A percentile compares a stretch with the other conserved stretches of the same genome.
Evolutionary conservation across 2,329 filamentous ascomycete species (phyloP).

Genomic region (Calonectria pseudoreteaudii): DNA sequence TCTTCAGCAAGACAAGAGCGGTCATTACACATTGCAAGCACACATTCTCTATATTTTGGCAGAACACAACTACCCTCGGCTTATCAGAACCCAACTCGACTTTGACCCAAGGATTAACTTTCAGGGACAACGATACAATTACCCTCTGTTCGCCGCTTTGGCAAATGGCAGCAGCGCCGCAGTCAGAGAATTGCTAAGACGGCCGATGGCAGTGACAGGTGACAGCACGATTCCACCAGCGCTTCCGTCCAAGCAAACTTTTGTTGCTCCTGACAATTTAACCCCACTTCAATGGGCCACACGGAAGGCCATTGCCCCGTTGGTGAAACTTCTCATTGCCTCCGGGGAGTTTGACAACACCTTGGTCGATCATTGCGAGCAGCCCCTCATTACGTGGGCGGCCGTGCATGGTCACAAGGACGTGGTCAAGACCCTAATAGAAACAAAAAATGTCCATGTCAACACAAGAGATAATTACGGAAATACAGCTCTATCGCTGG

Average conservation of each 20-base stretch:
- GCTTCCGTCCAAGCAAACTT: not conserved
- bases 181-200: slow-evolving; percentile 8
- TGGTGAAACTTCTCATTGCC: not conserved
- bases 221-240: not conserved
- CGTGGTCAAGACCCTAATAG: not conserved
- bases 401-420: not conserved
- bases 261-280: not conserved
- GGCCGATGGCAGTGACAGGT: not conserved
- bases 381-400: not conserved
- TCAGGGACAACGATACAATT: slow-evolving; percentile 6
- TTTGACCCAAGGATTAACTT: not conserved
- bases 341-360: not conserved
- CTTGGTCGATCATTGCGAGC: not conserved
- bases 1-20: not conserved
- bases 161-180: not conserved
- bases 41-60: slow-evolving; percentile 29
- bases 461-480: not conserved
- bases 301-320: not conserved
- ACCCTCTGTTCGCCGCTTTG: slow-evolving; percentile 21
- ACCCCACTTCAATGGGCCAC: not conserved
- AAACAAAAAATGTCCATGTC: not conserved
- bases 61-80: not conserved
- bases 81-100: not conserved
- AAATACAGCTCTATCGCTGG: not conserved
- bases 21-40: not conserved